Base-by-base conservation (phyloP, 169 alveolate species). In the Cryptosporidium viatorum region DNA sequence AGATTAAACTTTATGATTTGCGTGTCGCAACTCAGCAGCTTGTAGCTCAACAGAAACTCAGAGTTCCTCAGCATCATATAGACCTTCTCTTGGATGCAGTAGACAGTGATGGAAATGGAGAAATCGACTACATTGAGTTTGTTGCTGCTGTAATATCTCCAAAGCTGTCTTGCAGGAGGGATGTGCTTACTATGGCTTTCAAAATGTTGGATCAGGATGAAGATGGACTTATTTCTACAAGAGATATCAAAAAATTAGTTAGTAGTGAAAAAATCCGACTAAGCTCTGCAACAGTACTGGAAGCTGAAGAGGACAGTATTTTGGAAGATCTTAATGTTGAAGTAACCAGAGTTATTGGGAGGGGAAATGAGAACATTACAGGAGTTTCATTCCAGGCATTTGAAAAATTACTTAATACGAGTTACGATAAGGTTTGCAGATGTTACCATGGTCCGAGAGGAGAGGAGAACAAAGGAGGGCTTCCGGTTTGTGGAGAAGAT, bases 101-200 rank as follows among this genome's bases (percentile, higher is more conserved):
- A 8, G 86, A 73, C 39, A 73, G 86, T 35, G 86, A 73, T 73
- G 86, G 86, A 29, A 73, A 73, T 55, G 86, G 86, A 1, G 86
- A 73, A 41, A 73, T 73, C 21, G 86, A 73, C 68, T 73, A 73
- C 10, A 73, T 59, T 39, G 86, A 73, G 26, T 73, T 73, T 21
- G 86, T 73, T 58, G 86, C 86, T 73, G 86, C 86, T n/a, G 71
- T 37, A 18, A 73, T 73, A 10, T 55, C 86, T n/a, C 86, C 86
- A 4, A 73, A 37, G 0, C 68, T 73, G 16, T 52, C 86, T 39
- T 73, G 70, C 55, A 73, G 70, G 35, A 73, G 35, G 48, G 86
- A 73, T 55, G 68, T 73, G 9, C 55, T 73, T 7, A 73, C 55
- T 3, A 29, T 73, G 51, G 86, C 86, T 33, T 73, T 73, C 37